Evolutionary conservation across 1,139 yeast genomes (phyloP), one percentile per base, ranked within the genome.

Genomic region (Diutina pseudorugosa): DNA sequence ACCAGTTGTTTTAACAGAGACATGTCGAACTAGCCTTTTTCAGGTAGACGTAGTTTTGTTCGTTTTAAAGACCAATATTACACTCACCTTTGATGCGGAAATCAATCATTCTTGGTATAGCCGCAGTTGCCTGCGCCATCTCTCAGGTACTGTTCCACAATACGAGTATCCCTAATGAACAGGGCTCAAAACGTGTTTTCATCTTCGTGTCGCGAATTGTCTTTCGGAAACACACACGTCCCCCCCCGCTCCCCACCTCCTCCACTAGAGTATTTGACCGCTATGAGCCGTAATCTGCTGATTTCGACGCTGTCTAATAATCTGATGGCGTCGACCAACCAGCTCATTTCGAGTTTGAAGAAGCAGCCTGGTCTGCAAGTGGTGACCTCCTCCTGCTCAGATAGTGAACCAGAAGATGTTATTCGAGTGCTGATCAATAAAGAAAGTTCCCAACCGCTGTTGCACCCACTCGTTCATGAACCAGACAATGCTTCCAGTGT

Each of bases 341-440:
- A 18, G 6, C 49, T 45, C 16, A 45, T 45, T 27, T 16, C 23
- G 4, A 45, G 18, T 14, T 16, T 45, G 7, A 19, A 12, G 18
- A 14, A 18, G n/a, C 23, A 16, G 47, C 47, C 16, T 3, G 4
- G 16, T 8, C 40, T n/a, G 6, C 49, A 45, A 27, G 19, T 11
- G 36, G n/a, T 14, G 14, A 30, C n/a, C 14, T 14, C 18, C 3
- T 9, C 47, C 33, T n/a, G n/a, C n/a, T 11, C 23, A 4, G 19
- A 8, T 5, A 11, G 12, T 2, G 47, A 44, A 8, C 36, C 11
- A 21, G 33, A 27, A 4, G 21, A 45, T 7, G 40, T 45, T 19
- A 45, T 45, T 33, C 41, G 40, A 18, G 49, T 45, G 21, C 49
- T 45, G 49, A 45, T 45, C 19, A 45, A 45, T 20, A 45, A 45